Base-by-base conservation (phyloP, 2,329 filamentous ascomycete genomes). In the Xylaria multiplex region DNA sequence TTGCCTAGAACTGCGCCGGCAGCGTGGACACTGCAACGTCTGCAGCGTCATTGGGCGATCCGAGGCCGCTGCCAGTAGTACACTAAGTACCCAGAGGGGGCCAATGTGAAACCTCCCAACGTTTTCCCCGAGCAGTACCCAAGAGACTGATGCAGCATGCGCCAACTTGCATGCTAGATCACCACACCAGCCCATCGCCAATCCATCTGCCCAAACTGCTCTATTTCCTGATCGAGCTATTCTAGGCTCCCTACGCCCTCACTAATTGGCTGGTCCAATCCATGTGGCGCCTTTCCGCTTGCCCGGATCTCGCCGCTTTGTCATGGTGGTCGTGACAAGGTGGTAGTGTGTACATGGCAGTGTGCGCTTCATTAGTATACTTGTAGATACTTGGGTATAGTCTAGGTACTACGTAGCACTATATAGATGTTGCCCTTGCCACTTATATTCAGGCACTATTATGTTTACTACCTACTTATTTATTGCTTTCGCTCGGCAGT, bases 151-250 rank as follows among this genome's bases (percentile, higher is more conserved):
- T 37, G 63, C 40, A 43, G 45, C 48, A 57, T 42, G 43, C 46
- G 45, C 54, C 37, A 58, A 58, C 53, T 48, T 58, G 59, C 53
- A 45, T 62, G 19, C 59, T 58, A 59, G 16, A 32, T 14, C 14
- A 30, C 22, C 46, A 50, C 48, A 43, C 43, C 57, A 54, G 19
- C 19, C 19, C 19, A 19, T 19, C 19, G 19, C 19, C 19, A 27
- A 40, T 59, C 37, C 37, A 27, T 58, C n/a, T 3, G 35, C 56
- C 27, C 32, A 56, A 50, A 37, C 52, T 49, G 46, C 35, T 53
- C 48, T 57, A 57, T 62, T 66, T 58, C 60, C 57, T 46, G 42
- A 59, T 65, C 54, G 37, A 65, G 57, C 62, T 22, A 67, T 59
- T 46, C 32, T 6, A 48, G 19, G 60, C 60, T 40, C 35, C 19